phyloP scores from a whole-genome alignment of 179 eudicot genomes.

The Vitellaria paradoxa region DNA sequence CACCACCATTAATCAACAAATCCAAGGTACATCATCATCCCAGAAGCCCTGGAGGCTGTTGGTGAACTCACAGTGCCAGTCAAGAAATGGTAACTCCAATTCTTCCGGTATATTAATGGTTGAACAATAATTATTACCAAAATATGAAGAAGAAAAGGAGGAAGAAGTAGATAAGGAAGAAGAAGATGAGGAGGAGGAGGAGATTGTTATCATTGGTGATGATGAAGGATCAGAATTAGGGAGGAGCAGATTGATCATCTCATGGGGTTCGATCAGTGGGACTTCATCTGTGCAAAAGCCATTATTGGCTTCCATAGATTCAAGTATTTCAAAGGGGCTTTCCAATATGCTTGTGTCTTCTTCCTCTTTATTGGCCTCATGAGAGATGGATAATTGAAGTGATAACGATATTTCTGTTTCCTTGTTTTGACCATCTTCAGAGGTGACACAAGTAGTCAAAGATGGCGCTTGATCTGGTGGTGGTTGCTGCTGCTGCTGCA shows the following conservation, averaged over 20 bases:
- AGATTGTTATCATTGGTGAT: neutral
- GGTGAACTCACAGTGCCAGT: constrained; percentile 18
- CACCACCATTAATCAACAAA: constrained; percentile 19
- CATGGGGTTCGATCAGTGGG: constrained; percentile 42
- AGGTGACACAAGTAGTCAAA: neutral
- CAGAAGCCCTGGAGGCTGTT: constrained; percentile 18
- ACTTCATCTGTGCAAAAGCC: constrained; percentile 48
- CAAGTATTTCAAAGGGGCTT: constrained; percentile 8
- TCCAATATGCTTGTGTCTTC: neutral
- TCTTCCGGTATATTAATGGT: constrained; percentile 15
- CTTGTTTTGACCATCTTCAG: constrained; percentile 1
- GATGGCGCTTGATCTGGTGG: neutral
- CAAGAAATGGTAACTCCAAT: constrained; percentile 20
- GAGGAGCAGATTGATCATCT: constrained; percentile 24
- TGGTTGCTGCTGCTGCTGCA: neutral
- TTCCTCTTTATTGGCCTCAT: constrained; percentile 9
- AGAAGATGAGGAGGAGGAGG: neutral
- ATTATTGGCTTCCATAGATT: constrained; percentile 18
- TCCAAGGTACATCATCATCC: constrained; percentile 28
- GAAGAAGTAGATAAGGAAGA: constrained; percentile 9
- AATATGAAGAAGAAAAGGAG: neutral
- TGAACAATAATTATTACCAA: neutral
- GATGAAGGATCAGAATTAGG: neutral
- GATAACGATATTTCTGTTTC: neutral
- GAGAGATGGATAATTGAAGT: constrained; percentile 1